Evolutionary conservation across 129 eudicot genomes (phyloP), one percentile per base, ranked within the genome.

Genomic region (Centaurea solstitialis): DNA sequence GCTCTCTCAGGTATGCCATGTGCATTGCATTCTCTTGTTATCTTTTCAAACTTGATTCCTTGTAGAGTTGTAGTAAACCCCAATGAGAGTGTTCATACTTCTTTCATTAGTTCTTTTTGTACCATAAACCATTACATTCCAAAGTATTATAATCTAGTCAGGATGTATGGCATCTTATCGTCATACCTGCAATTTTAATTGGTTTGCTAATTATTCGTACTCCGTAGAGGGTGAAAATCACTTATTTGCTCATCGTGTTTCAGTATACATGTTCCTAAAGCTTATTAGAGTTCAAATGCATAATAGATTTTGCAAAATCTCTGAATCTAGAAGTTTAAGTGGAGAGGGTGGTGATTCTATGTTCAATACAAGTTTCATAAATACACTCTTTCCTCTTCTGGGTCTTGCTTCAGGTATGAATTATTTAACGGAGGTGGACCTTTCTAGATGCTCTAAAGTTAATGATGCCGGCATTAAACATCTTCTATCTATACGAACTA

Each of bases 401-500:
- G 26, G 11, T 40, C 39, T 20, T 76, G 76, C 68, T 71, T 59
- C 86, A 89, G 99, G 97, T 74, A 81, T 92, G 95, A 76, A 75
- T 77, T 80, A 64, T 82, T 86, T 96, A 43, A 96, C 81, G 84
- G 97, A 87, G 89, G 17, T 96, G 81, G 93, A 96, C 83, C 90
- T 96, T 72, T 91, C 97, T 35, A 87, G 98, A 75, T 96, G 99
- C 89, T 79, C 90, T 37, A 93, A 89, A 87, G 86, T 96, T 45
- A 88, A 90, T 78, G 95, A 96, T 88, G 84, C 95, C 64, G 98
- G 97, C 40, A 85, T 96, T 59, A 87, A 65, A 62, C 98, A 96
- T 79, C 93, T 96, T 41, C 59, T 89, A 45, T 91, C 98, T 68
- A 79, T 96, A 84, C 76, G 75, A 68, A 81, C 84, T 40, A 83